These are phyloP conservation scores for Capsicum chinense DNA, from an alignment of 257 asterid genomes.

Conservation along the genomic window DNA sequence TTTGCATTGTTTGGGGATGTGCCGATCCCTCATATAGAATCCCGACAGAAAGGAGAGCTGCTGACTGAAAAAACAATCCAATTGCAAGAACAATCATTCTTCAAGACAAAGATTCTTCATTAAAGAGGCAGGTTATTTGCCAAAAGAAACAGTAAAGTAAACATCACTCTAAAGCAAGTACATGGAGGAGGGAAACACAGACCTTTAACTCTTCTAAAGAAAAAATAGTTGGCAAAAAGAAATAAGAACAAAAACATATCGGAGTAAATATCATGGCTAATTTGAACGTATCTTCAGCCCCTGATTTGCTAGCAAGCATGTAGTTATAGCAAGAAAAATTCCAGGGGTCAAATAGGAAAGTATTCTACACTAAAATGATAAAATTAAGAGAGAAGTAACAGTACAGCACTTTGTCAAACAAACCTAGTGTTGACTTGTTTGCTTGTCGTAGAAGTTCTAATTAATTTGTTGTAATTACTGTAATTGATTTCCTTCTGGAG, in stretches of 20 bases:
- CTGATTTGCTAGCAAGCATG: neutral
- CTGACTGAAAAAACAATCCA: conserved; percentile 57
- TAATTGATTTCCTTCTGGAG: neutral
- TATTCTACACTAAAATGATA: neutral
- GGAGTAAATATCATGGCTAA: neutral
- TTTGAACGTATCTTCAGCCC: neutral
- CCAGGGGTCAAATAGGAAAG: conserved; percentile 14
- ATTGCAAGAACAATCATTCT: conserved; percentile 4
- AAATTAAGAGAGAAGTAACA: neutral
- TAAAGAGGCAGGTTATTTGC: conserved; percentile 19
- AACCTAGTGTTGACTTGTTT: neutral
- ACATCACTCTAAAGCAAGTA: neutral
- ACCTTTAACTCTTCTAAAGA: neutral
- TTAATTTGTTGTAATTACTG: conserved; percentile 3
- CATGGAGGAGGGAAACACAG: neutral
- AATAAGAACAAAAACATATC: neutral
- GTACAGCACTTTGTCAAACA: conserved; percentile 3
- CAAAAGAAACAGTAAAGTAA: neutral
- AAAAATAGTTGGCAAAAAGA: neutral
- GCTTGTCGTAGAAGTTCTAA: neutral
- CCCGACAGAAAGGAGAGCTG: conserved; percentile 92
- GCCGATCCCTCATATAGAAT: conserved; percentile 96
- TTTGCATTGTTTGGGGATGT: conserved; percentile 95
- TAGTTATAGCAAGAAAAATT: neutral
- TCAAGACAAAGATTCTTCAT: conserved; percentile 29